Conservation (phyloP, 352 stramenopile genomes). For the Pythium myriotylum region DNA sequence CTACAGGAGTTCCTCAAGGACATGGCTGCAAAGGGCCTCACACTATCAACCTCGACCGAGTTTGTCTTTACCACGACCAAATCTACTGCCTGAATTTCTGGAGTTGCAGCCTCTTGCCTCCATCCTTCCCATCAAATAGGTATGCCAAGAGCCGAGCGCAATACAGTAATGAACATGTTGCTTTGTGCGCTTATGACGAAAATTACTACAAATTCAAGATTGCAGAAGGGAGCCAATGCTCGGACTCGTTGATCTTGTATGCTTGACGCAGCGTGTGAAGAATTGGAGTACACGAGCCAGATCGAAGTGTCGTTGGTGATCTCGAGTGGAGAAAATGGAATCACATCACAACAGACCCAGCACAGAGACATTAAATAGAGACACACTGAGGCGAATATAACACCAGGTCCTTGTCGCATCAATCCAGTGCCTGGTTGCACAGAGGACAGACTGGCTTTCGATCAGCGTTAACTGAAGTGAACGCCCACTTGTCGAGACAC, state of each 20-base stretch:
- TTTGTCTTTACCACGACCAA: conserved; percentile 35
- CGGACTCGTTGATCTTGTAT: too few species aligned
- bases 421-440: conserved; percentile 83
- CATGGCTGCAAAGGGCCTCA: conserved; percentile 63
- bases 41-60: conserved; percentile 55
- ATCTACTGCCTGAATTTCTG: too few species aligned
- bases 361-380: not conserved
- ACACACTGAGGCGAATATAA: not conserved
- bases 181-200: too few species aligned
- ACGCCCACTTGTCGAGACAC: conserved; percentile 89
- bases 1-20: conserved; percentile 65
- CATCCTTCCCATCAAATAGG: too few species aligned
- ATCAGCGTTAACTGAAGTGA: conserved; percentile 72
- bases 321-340: not conserved
- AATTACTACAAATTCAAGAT: too few species aligned
- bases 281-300: too few species aligned
- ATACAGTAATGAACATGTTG: too few species aligned
- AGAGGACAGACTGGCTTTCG: conserved; percentile 75
- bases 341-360: not conserved
- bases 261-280: too few species aligned
- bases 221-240: too few species aligned
- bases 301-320: too few species aligned
- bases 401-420: conserved; percentile 21
- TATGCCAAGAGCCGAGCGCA: too few species aligned
- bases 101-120: too few species aligned